A percentile compares a stretch with the other conserved stretches of the same genome.
Conservation (phyloP, 192 early-diverging fungal genomes). For the Entomortierella parvispora region DNA sequence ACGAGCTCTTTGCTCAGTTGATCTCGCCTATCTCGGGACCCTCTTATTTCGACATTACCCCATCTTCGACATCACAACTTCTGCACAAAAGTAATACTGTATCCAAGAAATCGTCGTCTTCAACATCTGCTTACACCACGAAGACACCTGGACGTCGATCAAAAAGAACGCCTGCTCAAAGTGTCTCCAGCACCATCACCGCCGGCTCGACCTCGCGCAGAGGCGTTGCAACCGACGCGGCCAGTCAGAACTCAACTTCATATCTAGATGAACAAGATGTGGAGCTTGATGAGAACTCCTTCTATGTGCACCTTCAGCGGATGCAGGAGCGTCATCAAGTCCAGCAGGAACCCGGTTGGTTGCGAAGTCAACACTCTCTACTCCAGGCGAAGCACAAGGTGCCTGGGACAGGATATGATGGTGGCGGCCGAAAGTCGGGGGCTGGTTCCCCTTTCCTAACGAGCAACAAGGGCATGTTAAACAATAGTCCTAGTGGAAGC, state of each 20-base stretch:
- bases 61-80: constrained; percentile 5
- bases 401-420: constrained; percentile 11
- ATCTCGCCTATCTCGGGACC: constrained; percentile 32
- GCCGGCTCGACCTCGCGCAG: constrained; percentile 25
- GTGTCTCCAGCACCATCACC: constrained; percentile 45
- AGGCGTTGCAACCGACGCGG: constrained; percentile 18
- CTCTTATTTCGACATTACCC: constrained; percentile 46
- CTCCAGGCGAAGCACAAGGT: constrained; percentile 38
- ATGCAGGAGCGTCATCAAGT: constrained; percentile 39
- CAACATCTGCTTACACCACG: constrained; percentile 24
- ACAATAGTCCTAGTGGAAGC: constrained; percentile 34
- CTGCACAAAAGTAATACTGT: no score
- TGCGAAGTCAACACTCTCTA: constrained; percentile 36
- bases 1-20: constrained; percentile 15
- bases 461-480: background rate
- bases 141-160: constrained; percentile 42
- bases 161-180: constrained; percentile 38
- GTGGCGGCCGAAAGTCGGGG: constrained; percentile 2
- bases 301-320: constrained; percentile 47
- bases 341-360: constrained; percentile 47
- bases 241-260: constrained; percentile 35
- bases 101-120: background rate
- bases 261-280: constrained; percentile 40
- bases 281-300: constrained; percentile 47
- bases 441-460: constrained; percentile 19